Conservation (phyloP, 805 yeast species). For the Wickerhamiella azyma region DNA sequence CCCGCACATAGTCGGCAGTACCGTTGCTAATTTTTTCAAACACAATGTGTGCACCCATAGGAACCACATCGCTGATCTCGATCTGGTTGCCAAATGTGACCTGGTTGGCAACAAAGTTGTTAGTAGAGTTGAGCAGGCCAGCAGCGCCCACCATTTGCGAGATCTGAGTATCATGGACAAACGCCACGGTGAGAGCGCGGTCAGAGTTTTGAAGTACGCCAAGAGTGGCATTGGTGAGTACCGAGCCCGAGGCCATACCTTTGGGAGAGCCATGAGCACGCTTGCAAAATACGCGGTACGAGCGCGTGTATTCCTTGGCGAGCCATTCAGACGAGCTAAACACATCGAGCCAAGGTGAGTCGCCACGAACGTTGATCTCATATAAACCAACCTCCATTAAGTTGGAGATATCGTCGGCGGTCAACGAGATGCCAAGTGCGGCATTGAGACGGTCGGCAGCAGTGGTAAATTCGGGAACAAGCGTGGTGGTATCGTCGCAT, state of each 20-base stretch:
- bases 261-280: slow-evolving; percentile 37
- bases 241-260: slow-evolving; percentile 32
- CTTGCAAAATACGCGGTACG: slow-evolving; percentile 33
- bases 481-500: background rate
- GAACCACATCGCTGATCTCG: slow-evolving; percentile 35
- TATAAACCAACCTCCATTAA: slow-evolving; percentile 37
- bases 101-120: slow-evolving; percentile 31
- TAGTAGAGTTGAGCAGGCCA: slow-evolving; percentile 32
- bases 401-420: slow-evolving; percentile 28
- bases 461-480: slow-evolving; percentile 16
- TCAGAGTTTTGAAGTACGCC: slow-evolving; percentile 15
- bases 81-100: slow-evolving; percentile 36
- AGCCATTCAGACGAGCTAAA: slow-evolving; percentile 40
- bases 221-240: slow-evolving; percentile 35
- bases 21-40: slow-evolving; percentile 37
- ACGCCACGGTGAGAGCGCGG: slow-evolving; percentile 31
- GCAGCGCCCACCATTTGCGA: slow-evolving; percentile 37
- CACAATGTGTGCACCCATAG: slow-evolving; percentile 44
- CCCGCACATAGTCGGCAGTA: slow-evolving; percentile 30
- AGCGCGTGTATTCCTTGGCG: slow-evolving; percentile 31
- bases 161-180: slow-evolving; percentile 45
- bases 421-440: slow-evolving; percentile 28
- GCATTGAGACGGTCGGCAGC: slow-evolving; percentile 24
- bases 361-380: slow-evolving; percentile 37
- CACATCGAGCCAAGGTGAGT: slow-evolving; percentile 30